Evolutionary conservation across 352 stramenopile genomes (phyloP).

Genomic region (Phytophthora megakarya): DNA sequence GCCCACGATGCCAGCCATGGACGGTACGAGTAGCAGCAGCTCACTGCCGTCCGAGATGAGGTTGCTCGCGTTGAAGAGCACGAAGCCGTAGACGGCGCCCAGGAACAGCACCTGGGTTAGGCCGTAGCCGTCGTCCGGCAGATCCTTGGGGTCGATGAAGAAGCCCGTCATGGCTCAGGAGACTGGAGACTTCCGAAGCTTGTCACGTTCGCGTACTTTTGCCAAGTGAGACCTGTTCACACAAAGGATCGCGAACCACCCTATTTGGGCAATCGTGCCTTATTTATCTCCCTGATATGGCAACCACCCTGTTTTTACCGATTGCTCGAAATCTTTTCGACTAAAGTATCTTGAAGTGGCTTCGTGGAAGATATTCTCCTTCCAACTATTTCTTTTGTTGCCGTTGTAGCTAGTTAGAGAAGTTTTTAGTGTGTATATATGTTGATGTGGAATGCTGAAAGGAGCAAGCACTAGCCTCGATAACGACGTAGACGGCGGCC

Average conservation of each 20-base stretch:
- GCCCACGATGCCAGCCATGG: conserved; percentile 95
- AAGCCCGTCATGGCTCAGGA: conserved; percentile 36
- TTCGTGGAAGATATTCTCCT: too few relatives aligned
- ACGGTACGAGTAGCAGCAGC: conserved; percentile 96
- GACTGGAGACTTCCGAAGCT: not conserved
- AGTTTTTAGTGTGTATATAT: not conserved
- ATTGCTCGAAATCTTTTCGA: conserved; percentile 34
- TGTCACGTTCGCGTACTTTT: conserved; percentile 37
- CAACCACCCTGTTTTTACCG: conserved; percentile 21
- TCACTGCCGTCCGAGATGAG: conserved; percentile 98
- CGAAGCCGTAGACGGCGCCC: conserved; percentile 95
- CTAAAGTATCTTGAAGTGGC: too few relatives aligned
- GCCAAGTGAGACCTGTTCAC: conserved; percentile 27
- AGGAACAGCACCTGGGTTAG: conserved; percentile 95
- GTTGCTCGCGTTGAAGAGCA: conserved; percentile 97
- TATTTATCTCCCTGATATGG: not conserved
- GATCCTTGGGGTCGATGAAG: conserved; percentile 90
- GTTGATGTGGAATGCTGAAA: not conserved
- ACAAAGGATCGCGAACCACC: not conserved
- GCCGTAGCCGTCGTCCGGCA: conserved; percentile 77
- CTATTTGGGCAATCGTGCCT: conserved; percentile 1
- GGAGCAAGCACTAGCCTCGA: not conserved
- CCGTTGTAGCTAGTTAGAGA: too few relatives aligned
- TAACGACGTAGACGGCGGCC: not conserved
- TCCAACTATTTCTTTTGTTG: too few relatives aligned